Evolutionary conservation across 1,139 yeast genomes (phyloP).

Genomic region (Suhomyces maxii): DNA sequence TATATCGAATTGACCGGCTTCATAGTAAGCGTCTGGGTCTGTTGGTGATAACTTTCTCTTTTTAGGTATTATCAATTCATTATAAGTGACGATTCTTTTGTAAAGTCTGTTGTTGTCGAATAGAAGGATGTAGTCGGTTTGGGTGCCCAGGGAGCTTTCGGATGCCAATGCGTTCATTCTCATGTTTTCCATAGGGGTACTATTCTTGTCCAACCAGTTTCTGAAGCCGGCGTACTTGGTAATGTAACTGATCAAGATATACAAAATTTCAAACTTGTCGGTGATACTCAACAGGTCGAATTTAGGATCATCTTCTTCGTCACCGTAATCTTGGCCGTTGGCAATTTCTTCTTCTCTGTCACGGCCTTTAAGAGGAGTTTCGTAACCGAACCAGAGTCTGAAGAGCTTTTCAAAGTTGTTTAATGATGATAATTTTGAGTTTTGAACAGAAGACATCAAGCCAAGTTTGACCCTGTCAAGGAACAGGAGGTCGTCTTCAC

Average conservation of each 20-base stretch:
- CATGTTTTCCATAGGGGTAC: slow-evolving; percentile 32
- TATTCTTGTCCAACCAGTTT: slow-evolving; percentile 42
- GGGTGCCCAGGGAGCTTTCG: slow-evolving; percentile 12
- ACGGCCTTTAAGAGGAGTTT: slow-evolving; percentile 38
- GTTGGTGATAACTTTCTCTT: slow-evolving; percentile 37
- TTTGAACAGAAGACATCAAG: slow-evolving; percentile 37
- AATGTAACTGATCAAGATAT: slow-evolving; percentile 40
- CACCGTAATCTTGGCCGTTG: slow-evolving; percentile 8
- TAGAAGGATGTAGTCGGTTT: slow-evolving; percentile 40
- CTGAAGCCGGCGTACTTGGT: slow-evolving; percentile 41
- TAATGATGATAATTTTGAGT: slow-evolving; percentile 27
- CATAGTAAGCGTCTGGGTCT: slow-evolving; percentile 31
- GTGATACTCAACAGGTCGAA: slow-evolving; percentile 41
- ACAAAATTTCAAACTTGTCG: slow-evolving; percentile 50
- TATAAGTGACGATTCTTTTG: slow-evolving; percentile 34
- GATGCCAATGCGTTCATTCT: slow-evolving; percentile 26
- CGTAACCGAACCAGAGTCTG: slow-evolving; percentile 43
- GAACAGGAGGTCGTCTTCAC: slow-evolving; percentile 23
- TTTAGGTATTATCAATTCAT: slow-evolving; percentile 40
- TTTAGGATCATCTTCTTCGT: slow-evolving; percentile 16
- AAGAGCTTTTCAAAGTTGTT: slow-evolving; percentile 49
- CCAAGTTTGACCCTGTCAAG: slow-evolving; percentile 42
- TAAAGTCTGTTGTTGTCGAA: slow-evolving; percentile 49
- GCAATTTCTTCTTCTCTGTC: slow-evolving; percentile 29
- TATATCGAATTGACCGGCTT: slow-evolving; percentile 34